Base-by-base conservation (phyloP, 345 rosid genomes). In the Melastoma malabathricum region DNA sequence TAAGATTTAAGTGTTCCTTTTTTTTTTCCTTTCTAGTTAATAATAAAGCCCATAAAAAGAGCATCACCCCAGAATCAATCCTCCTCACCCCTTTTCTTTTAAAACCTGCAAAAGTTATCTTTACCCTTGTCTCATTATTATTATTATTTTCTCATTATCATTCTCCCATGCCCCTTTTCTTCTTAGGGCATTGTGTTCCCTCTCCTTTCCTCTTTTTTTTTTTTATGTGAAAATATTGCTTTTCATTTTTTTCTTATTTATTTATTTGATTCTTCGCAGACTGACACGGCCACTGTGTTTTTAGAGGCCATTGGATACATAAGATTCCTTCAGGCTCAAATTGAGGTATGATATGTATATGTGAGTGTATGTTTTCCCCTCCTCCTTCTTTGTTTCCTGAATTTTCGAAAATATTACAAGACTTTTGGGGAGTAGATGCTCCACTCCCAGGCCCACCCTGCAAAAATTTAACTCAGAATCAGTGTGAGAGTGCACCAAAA, bases 251-350 rank as follows among this genome's bases (percentile, higher is more conserved):
- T 39, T 5, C 14, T 59, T 64, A 69, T 55, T 2, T 52, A 61
- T 60, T 59, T 56, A 43, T 38, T 75, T 52, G 44, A 44, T 61
- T 51, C 60, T 82, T 77, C 78, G 84, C 97, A 93, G 99, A 93
- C 97, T 83, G 99, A 93, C 94, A 93, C 99, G 50, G 99, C 97
- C 53, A 88, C 99, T 67, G 97, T 93, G 67, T 68, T 93, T 89
- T 79, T 83, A 79, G 99, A 93, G 72, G 81, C 97, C 58, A 81
- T 88, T 73, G 99, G 99, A 72, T 88, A 93, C 79, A 93, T 93
- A 71, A 88, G 99, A 93, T 88, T 93, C 95, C 99, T 93, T 68
- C 95, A 88, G 68, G 76, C 83, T 82, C 99, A 93, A 76, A 81
- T 83, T 82, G 93, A 92, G 98, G 98, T 83, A n/a, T n/a, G 72